Evolutionary conservation across 148 eudicot species (phyloP).

Genomic region (Fagopyrum homotropicum): DNA sequence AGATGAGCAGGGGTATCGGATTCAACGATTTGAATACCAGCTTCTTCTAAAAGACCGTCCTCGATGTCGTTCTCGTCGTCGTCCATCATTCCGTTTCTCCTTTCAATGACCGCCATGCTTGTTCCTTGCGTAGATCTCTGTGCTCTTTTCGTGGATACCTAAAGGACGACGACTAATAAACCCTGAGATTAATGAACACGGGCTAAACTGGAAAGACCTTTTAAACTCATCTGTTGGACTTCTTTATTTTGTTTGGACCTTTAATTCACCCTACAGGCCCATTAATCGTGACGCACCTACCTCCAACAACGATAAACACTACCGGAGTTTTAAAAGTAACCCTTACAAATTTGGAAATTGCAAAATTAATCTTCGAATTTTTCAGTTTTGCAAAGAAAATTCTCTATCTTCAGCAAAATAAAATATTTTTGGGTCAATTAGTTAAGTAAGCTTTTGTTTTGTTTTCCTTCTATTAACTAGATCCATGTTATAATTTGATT

Average conservation of each 20-base stretch:
- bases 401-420: too few relatives aligned
- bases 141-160: neutral
- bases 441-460: too few relatives aligned
- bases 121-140: neutral
- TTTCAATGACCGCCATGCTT: conserved; percentile 59
- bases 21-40: conserved; percentile 25
- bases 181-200: neutral
- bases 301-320: too few relatives aligned
- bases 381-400: too few relatives aligned
- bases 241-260: neutral
- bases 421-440: too few relatives aligned
- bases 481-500: too few relatives aligned
- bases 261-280: neutral
- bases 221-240: neutral
- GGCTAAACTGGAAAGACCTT: neutral
- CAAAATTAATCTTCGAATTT: too few relatives aligned
- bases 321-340: too few relatives aligned
- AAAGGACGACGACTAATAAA: neutral
- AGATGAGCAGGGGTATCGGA: conserved; percentile 58
- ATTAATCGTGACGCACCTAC: neutral
- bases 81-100: conserved; percentile 48
- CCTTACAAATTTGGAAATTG: too few relatives aligned
- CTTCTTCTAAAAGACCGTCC: conserved; percentile 38
- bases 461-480: too few relatives aligned
- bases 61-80: conserved; percentile 52